Evolutionary conservation across 768 basidiomycete genomes (phyloP).

Genomic region (Pleurotus salmoneostramineus): DNA sequence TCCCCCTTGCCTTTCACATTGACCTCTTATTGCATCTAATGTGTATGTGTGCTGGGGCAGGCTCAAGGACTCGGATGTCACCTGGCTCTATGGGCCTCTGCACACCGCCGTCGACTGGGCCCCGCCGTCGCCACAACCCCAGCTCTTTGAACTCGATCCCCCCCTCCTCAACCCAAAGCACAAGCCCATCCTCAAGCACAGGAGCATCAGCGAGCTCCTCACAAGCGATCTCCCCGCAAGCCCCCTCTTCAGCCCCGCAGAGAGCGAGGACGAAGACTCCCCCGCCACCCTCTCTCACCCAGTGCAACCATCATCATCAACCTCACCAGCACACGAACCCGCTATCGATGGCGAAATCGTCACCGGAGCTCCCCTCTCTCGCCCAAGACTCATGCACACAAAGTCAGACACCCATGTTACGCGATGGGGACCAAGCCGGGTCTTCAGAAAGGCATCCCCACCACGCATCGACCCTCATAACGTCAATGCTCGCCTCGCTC

Average conservation of each 20-base stretch:
- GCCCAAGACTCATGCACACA: conserved; percentile 72
- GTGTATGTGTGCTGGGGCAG: conserved; percentile 19
- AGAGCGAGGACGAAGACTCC: conserved; percentile 45
- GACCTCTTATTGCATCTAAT: not conserved
- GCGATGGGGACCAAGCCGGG: conserved; percentile 42
- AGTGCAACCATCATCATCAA: not conserved
- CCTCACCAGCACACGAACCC: not conserved
- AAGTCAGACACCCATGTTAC: conserved; percentile 87
- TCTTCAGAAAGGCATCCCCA: conserved; percentile 65
- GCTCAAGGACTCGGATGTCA: conserved; percentile 99
- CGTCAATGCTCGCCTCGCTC: conserved; percentile 11
- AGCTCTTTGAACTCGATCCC: conserved; percentile 43
- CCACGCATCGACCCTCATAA: conserved; percentile 52
- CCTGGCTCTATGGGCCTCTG: conserved; percentile 96
- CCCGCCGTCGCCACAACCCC: conserved; percentile 52
- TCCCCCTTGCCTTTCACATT: conserved; percentile 10
- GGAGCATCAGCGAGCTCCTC: conserved; percentile 88
- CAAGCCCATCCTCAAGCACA: conserved; percentile 96
- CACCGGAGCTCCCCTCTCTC: conserved; percentile 12
- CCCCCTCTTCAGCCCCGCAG: conserved; percentile 57
- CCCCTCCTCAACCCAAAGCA: conserved; percentile 19
- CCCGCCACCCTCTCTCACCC: not conserved
- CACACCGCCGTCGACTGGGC: conserved; percentile 90
- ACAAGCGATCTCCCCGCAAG: conserved; percentile 64
- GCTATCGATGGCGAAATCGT: not conserved